These are phyloP conservation scores for Pezicula carpinea DNA, from an alignment of 2,329 filamentous ascomycete species.

Conservation along the genomic window DNA sequence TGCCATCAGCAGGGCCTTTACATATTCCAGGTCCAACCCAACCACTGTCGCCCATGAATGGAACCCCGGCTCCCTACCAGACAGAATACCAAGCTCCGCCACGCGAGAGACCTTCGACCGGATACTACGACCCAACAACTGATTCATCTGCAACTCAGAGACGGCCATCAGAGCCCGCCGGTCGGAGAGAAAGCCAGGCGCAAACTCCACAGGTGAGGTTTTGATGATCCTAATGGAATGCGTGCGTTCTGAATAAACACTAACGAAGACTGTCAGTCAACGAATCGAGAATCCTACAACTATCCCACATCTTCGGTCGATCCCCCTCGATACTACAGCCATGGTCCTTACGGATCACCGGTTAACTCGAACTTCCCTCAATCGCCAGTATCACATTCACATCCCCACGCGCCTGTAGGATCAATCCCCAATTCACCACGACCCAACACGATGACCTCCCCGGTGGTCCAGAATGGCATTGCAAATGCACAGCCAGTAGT, in stretches of 20 bases:
- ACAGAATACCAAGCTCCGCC: slow-evolving; percentile 30
- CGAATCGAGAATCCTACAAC: slow-evolving; percentile 44
- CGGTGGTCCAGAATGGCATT: slow-evolving; percentile 40
- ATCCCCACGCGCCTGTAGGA: slow-evolving; percentile 27
- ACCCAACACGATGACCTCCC: slow-evolving; percentile 40
- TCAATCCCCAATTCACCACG: slow-evolving; percentile 26
- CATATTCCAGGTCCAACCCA: slow-evolving; percentile 23
- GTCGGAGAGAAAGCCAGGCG: slow-evolving; percentile 22
- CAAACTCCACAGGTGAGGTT: slow-evolving; percentile 27
- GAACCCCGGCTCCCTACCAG: slow-evolving; percentile 21
- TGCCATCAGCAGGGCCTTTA: slow-evolving; percentile 14
- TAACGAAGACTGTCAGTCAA: slow-evolving; percentile 26
- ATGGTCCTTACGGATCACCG: slow-evolving; percentile 43
- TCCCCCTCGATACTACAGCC: slow-evolving; percentile 44
- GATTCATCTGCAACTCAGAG: slow-evolving; percentile 34
- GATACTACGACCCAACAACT: slow-evolving; percentile 41
- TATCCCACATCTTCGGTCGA: slow-evolving; percentile 39
- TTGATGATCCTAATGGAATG: background rate
- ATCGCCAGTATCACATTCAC: slow-evolving; percentile 46
- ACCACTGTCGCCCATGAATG: slow-evolving; percentile 20
- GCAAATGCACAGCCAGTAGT: background rate
- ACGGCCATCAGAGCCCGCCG: slow-evolving; percentile 30
- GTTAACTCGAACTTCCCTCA: slow-evolving; percentile 40
- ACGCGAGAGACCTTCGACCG: slow-evolving; percentile 36
- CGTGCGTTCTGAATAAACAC: slow-evolving; percentile 3